A percentile compares a stretch with the other conserved stretches of the same genome.
These are phyloP conservation scores for Xenoacremonium recifei DNA, from an alignment of 2,329 filamentous ascomycete genomes.

Conservation along the genomic window DNA sequence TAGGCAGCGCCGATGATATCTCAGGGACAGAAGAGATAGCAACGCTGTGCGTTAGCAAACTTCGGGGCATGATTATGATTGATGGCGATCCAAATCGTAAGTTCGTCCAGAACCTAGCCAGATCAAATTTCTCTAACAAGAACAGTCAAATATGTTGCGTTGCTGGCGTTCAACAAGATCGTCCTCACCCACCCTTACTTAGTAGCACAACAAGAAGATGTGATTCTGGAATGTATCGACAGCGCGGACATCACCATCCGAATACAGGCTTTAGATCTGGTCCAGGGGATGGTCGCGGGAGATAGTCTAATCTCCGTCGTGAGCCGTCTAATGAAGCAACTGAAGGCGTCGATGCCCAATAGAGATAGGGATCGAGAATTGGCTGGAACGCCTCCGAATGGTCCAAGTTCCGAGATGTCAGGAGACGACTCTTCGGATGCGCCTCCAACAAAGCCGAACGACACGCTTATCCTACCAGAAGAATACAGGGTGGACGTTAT, in stretches of 20 bases:
- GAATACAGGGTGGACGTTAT: conserved; percentile 87
- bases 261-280: conserved; percentile 85
- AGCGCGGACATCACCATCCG: conserved; percentile 95
- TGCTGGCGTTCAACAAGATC: conserved; percentile 94
- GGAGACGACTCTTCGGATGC: conserved; percentile 50
- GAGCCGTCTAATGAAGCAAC: conserved; percentile 81
- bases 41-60: conserved; percentile 84
- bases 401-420: conserved; percentile 41
- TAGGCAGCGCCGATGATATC: conserved; percentile 77
- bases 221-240: conserved; percentile 94
- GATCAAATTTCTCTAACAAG: conserved; percentile 12
- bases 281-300: conserved; percentile 87
- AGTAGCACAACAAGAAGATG: conserved; percentile 90
- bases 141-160: conserved; percentile 91
- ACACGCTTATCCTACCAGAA: conserved; percentile 68
- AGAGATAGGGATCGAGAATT: conserved; percentile 48
- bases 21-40: conserved; percentile 89
- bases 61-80: conserved; percentile 90
- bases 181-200: conserved; percentile 84
- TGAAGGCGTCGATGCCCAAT: conserved; percentile 62
- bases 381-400: conserved; percentile 44
- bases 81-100: conserved; percentile 90
- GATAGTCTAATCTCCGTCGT: conserved; percentile 85
- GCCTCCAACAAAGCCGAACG: conserved; percentile 32
- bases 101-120: conserved; percentile 33